Conservation (phyloP, 305 asterid genomes). For the Solanum aculeatissimum region DNA sequence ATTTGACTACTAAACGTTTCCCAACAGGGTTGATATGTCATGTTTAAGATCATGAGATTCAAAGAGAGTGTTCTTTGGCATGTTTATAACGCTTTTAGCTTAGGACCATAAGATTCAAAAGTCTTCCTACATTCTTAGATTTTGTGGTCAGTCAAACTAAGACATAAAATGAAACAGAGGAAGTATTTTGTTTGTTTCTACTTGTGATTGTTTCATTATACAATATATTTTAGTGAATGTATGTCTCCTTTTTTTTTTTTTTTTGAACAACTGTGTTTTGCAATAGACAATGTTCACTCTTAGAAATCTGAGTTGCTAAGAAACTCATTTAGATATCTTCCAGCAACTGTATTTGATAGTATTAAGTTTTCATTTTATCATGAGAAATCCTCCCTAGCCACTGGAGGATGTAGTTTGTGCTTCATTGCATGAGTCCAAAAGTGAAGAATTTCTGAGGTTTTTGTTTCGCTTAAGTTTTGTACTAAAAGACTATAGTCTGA, state of each 20-base stretch:
- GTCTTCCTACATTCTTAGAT: not conserved
- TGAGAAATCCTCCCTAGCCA: not conserved
- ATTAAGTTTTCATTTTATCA: not conserved
- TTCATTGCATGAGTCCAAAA: not conserved
- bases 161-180: not conserved
- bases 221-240: not conserved
- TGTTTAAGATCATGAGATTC: not conserved
- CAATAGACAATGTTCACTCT: not conserved
- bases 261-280: not conserved
- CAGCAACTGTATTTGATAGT: not conserved
- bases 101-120: not conserved
- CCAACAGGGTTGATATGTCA: not conserved
- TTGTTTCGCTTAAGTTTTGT: not conserved
- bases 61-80: not conserved
- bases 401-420: not conserved
- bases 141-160: not conserved
- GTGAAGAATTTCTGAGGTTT: not conserved
- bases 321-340: not conserved
- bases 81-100: not conserved
- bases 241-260: not conserved
- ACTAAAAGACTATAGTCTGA: not conserved
- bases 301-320: not conserved
- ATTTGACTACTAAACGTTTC: not conserved
- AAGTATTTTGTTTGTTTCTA: not conserved
- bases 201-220: not conserved